Evolutionary conservation across 1,284 basidiomycete genomes (phyloP).

Genomic region (Trichosporon asahii): DNA sequence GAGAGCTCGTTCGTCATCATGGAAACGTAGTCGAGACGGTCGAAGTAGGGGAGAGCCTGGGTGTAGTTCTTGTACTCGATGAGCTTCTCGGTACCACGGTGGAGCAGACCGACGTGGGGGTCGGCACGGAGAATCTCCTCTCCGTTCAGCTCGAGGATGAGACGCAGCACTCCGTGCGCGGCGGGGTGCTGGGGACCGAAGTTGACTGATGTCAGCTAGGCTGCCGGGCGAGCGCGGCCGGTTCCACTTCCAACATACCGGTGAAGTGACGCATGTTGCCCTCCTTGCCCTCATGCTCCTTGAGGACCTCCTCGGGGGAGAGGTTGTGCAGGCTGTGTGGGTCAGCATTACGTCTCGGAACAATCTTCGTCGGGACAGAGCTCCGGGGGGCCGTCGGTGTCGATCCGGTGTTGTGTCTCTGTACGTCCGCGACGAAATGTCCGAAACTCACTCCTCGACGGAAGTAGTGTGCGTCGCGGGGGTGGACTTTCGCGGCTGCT

Average conservation of each 20-base stretch:
- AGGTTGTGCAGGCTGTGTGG: slow-evolving; percentile 63
- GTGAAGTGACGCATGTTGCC: slow-evolving; percentile 89
- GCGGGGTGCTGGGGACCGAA: slow-evolving; percentile 98
- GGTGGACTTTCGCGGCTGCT: slow-evolving; percentile 60
- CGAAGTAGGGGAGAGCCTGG: slow-evolving; percentile 98
- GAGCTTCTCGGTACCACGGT: slow-evolving; percentile 96
- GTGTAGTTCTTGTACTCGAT: slow-evolving; percentile 99
- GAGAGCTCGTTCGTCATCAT: slow-evolving; percentile 99
- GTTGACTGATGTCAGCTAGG: slow-evolving; percentile 61
- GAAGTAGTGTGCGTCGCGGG: slow-evolving; percentile 50
- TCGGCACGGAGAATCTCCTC: slow-evolving; percentile 89
- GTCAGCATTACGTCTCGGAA: slow-evolving; percentile 6
- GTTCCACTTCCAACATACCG: slow-evolving; percentile 54
- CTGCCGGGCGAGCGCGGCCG: not conserved
- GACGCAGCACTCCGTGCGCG: slow-evolving; percentile 94
- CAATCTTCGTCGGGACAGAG: not conserved
- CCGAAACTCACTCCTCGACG: slow-evolving; percentile 49
- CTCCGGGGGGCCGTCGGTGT: not conserved
- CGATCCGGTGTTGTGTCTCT: not conserved
- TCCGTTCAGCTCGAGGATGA: slow-evolving; percentile 97
- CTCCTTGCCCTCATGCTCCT: slow-evolving; percentile 69
- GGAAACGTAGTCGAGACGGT: slow-evolving; percentile 97
- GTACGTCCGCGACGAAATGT: not conserved
- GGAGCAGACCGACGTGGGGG: slow-evolving; percentile 91
- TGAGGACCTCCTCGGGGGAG: slow-evolving; percentile 70